A percentile compares a stretch with the other conserved stretches of the same genome.
phyloP scores from a whole-genome alignment of 495 filamentous ascomycete species.

The Penicillium arizonense region DNA sequence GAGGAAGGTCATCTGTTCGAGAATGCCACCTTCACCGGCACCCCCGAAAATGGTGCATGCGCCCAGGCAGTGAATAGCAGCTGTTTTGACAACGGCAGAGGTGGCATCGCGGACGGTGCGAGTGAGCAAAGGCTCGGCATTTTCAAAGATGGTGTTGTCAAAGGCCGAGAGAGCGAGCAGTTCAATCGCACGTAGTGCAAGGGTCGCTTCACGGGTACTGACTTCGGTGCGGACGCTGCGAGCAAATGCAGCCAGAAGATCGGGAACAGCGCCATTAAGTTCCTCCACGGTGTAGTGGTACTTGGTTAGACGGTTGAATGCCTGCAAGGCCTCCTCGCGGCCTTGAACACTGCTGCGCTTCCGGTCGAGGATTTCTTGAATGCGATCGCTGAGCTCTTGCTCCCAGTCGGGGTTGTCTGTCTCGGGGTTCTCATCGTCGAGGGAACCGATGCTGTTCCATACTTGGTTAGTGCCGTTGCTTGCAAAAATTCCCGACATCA shows the following conservation, averaged over 20 bases:
- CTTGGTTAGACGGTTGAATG: constrained; percentile 71
- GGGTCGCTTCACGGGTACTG: constrained; percentile 68
- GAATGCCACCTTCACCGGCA: constrained; percentile 64
- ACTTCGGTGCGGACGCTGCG: constrained; percentile 70
- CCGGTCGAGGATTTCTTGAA: constrained; percentile 79
- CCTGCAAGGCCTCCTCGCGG: constrained; percentile 68
- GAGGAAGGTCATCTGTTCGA: constrained; percentile 78
- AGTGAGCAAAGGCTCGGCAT: constrained; percentile 62
- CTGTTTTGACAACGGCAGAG: constrained; percentile 62
- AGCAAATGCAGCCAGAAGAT: constrained; percentile 69
- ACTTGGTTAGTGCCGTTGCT: constrained; percentile 9
- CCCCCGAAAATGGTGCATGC: constrained; percentile 77
- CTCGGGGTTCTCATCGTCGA: constrained; percentile 62
- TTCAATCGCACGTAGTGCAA: constrained; percentile 72
- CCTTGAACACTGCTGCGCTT: constrained; percentile 82
- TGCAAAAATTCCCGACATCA: constrained; percentile 6
- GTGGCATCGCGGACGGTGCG: constrained; percentile 68
- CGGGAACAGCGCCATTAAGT: constrained; percentile 56
- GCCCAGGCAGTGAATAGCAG: constrained; percentile 72
- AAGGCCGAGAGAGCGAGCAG: constrained; percentile 73
- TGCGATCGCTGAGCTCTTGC: constrained; percentile 64
- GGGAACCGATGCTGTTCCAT: constrained; percentile 34
- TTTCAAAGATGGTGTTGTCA: constrained; percentile 68
- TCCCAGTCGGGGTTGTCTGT: constrained; percentile 59
- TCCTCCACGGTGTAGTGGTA: constrained; percentile 70